Conservation (phyloP, 2,329 filamentous ascomycete genomes). For the Phoma sp. region DNA sequence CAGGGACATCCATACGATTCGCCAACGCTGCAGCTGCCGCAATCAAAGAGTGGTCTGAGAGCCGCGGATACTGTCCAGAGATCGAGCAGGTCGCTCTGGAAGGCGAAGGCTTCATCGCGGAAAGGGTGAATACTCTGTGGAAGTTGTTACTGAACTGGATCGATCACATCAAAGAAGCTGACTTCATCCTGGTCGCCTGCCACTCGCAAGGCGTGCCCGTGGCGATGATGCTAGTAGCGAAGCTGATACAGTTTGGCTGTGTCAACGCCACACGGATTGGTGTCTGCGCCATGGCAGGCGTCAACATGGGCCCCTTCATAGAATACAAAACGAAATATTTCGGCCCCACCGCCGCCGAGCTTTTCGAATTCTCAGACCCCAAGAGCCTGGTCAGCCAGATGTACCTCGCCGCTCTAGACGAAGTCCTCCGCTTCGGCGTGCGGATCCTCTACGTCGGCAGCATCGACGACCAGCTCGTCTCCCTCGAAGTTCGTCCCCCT, state of each 20-base stretch:
- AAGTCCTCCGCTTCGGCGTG: slow-evolving; percentile 78
- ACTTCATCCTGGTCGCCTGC: slow-evolving; percentile 90
- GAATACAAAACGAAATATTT: slow-evolving; percentile 91
- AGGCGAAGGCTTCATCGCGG: slow-evolving; percentile 89
- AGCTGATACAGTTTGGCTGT: slow-evolving; percentile 88
- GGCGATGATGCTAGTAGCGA: slow-evolving; percentile 88
- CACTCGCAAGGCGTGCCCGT: slow-evolving; percentile 97
- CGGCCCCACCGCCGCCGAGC: slow-evolving; percentile 87
- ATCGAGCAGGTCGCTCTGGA: slow-evolving; percentile 95
- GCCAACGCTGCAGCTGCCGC: slow-evolving; percentile 85
- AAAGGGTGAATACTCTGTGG: slow-evolving; percentile 92
- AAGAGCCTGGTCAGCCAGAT: slow-evolving; percentile 82
- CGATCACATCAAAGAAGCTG: slow-evolving; percentile 83
- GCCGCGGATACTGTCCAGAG: slow-evolving; percentile 72
- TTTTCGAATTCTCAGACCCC: slow-evolving; percentile 90
- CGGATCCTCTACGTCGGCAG: slow-evolving; percentile 89
- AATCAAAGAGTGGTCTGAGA: slow-evolving; percentile 82
- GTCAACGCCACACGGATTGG: slow-evolving; percentile 76
- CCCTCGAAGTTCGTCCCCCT: slow-evolving; percentile 72
- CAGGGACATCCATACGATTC: slow-evolving; percentile 92
- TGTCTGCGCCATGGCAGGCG: slow-evolving; percentile 87
- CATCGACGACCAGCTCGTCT: slow-evolving; percentile 96
- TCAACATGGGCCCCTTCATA: slow-evolving; percentile 90
- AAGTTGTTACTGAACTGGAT: slow-evolving; percentile 95
- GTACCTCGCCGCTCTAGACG: slow-evolving; percentile 78